Evolutionary conservation across 768 basidiomycete genomes (phyloP).

Genomic region (Cubamyces sp.): DNA sequence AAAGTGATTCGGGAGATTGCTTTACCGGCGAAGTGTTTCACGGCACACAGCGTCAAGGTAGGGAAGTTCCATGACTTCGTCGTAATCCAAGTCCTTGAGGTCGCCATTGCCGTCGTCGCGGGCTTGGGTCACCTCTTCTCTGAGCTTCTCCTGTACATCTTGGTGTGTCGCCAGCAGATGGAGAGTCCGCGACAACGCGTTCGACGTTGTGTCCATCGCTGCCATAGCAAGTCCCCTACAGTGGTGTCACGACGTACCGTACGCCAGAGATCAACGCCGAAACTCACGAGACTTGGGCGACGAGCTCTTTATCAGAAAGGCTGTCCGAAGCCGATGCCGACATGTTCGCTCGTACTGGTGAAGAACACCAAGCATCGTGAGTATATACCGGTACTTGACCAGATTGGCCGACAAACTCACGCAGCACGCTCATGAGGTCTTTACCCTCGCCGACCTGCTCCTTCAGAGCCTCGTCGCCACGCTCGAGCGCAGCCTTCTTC

Average conservation of each 20-base stretch:
- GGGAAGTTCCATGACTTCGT: conserved; percentile 31
- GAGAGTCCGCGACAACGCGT: not conserved
- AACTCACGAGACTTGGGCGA: conserved; percentile 23
- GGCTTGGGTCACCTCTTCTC: not conserved
- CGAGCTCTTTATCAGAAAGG: conserved; percentile 21
- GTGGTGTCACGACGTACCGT: not conserved
- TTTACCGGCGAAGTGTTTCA: conserved; percentile 33
- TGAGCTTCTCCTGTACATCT: not conserved
- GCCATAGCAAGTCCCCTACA: not conserved
- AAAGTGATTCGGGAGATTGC: not conserved
- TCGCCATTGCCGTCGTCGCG: conserved; percentile 11
- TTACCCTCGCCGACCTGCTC: conserved; percentile 24
- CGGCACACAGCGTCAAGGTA: conserved; percentile 35
- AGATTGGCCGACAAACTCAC: not conserved
- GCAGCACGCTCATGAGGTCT: conserved; percentile 28
- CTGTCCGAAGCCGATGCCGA: conserved; percentile 12
- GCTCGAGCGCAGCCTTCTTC: conserved; percentile 16
- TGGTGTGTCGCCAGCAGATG: not conserved
- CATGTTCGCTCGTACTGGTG: conserved; percentile 24
- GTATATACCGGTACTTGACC: not conserved
- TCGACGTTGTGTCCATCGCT: not conserved
- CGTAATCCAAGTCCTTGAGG: conserved; percentile 24
- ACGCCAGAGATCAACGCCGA: not conserved
- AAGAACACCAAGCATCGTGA: too few relatives aligned
- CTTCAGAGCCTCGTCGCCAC: conserved; percentile 21